Evolutionary conservation across 495 filamentous ascomycete genomes (phyloP), one percentile per base, ranked within the genome.

Genomic region (Stereocaulon alpinum): DNA sequence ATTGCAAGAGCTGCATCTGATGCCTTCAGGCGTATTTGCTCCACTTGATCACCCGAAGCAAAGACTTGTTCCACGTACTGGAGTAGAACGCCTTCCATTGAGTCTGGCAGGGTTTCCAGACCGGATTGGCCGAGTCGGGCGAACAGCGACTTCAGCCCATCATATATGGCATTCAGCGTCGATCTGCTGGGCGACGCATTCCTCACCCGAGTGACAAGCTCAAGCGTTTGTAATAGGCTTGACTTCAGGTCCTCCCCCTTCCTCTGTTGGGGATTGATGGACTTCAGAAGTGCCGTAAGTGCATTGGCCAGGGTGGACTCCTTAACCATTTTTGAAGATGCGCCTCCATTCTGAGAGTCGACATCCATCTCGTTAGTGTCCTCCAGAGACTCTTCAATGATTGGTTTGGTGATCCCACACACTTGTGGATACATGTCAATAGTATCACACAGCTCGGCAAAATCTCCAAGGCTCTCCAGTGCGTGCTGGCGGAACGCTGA

Each of bases 401-500:
- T 74, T 11, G 73, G 71, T 27, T 70, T 70, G 12, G 88, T 81
- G 49, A 95, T 80, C 22, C 75, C 74, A 12, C 78, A 72, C n/a
- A 86, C 84, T 53, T 87, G 82, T 0, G 74, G 71, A 65, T 85
- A 84, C 69, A 95, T 74, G 64, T 90, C 79, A 24, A 87, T 66
- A 66, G 86, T 82, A 20, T 75, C 75, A 59, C 85, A 79, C 41
- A 77, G 80, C 40, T 77, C 78, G 11, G 81, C 79, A 61, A 91
- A 86, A 55, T 83, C 77, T 60, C 87, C 90, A 12, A 97, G 73
- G 43, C 80, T 84, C 54, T 76, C 72, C 56, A 96, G 73, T 18
- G 88, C 89, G 67, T 87, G 78, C 22, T 85, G 86, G 15, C 87
- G 82, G 71, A 96, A 98, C 3, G 74, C 70, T 27, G 80, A 78